Evolutionary conservation across 768 basidiomycete species (phyloP), one percentile per base, ranked within the genome.

Genomic region (Mrakia gelida): DNA sequence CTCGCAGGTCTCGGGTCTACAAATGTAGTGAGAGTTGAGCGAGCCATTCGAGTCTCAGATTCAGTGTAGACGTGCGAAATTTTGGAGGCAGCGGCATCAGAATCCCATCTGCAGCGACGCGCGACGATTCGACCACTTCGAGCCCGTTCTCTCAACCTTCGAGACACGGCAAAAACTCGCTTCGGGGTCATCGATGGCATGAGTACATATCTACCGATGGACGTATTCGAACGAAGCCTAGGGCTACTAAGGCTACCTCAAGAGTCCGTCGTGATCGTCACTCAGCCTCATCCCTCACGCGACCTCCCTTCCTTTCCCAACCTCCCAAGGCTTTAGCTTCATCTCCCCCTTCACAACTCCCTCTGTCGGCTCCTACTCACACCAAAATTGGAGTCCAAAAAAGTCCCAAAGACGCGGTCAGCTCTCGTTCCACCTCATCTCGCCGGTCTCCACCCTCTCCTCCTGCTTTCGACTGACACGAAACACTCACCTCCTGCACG

Each of bases 291-390:
- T 30, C 59, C 7, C 5, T 45, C 45, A 45, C 45, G 15, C 45
- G 11, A 15, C 34, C 67, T 41, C 67, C 23, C 0, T 23, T 18
- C 67, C 34, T 23, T 38, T 70, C 41, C 23, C 34, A 41, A 70
- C 26, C 67, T 70, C 67, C 67, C 67, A 70, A 70, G 67, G 67
- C 34, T 70, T 70, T 41, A 21, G 2, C 41, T 38, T 70, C 67
- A 11, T 23, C 67, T 70, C 67, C 23, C 67, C 67, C 41, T 70
- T 70, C 67, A 8, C 67, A 2, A 26, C 41, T 18, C 38, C 67
- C 16, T 41, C 67, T 16, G 11, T 41, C 38, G 67, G 67, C 38
- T 70, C 67, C 34, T 59, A 28, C 26, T 8, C 59, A 28, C 10
- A 28, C 59, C 49, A 21, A 52, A 49, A n/a, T n/a, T 38, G 3